A percentile compares a stretch with the other conserved stretches of the same genome.
Evolutionary conservation across 2,329 filamentous ascomycete genomes (phyloP).

Genomic region (Colletotrichum coccodes): DNA sequence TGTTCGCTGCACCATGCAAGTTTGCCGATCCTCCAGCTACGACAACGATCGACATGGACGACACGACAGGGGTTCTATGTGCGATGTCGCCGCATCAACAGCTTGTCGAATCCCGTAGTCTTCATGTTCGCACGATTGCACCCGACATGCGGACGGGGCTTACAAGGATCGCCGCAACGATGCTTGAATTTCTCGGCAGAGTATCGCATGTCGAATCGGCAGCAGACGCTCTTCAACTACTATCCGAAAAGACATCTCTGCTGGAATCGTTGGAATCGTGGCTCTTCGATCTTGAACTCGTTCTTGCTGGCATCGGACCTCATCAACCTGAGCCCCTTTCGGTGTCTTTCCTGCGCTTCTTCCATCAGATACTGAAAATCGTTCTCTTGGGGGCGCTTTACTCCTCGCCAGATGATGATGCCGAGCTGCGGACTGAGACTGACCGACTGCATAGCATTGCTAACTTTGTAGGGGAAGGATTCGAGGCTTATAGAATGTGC

Average conservation of each 20-base stretch:
- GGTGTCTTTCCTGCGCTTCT: slow-evolving; percentile 46
- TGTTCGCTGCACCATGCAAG: slow-evolving; percentile 53
- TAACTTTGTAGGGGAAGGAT: slow-evolving; percentile 41
- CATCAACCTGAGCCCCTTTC: slow-evolving; percentile 40
- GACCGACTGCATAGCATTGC: slow-evolving; percentile 43
- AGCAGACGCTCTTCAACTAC: slow-evolving; percentile 37
- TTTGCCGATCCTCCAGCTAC: slow-evolving; percentile 45
- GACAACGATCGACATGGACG: slow-evolving; percentile 32
- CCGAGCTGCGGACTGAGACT: slow-evolving; percentile 42
- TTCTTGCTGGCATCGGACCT: slow-evolving; percentile 33
- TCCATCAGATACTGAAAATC: slow-evolving; percentile 46
- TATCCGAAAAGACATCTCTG: slow-evolving; percentile 42
- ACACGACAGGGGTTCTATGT: slow-evolving; percentile 33
- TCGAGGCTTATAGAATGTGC: slow-evolving; percentile 41
- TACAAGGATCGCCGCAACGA: slow-evolving; percentile 42
- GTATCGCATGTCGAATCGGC: slow-evolving; percentile 39
- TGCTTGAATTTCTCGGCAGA: slow-evolving; percentile 45
- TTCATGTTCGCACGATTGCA: slow-evolving; percentile 45
- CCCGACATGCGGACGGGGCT: slow-evolving; percentile 50
- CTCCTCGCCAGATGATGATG: slow-evolving; percentile 39
- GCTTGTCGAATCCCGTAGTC: slow-evolving; percentile 34
- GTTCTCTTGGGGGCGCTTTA: slow-evolving; percentile 46
- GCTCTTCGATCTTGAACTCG: slow-evolving; percentile 41
- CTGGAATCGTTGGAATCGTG: slow-evolving; percentile 45
- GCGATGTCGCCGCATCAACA: slow-evolving; percentile 37